Evolutionary conservation across 768 basidiomycete genomes (phyloP), one percentile per base, ranked within the genome.

Genomic region (Gloeostereum incarnatum): DNA sequence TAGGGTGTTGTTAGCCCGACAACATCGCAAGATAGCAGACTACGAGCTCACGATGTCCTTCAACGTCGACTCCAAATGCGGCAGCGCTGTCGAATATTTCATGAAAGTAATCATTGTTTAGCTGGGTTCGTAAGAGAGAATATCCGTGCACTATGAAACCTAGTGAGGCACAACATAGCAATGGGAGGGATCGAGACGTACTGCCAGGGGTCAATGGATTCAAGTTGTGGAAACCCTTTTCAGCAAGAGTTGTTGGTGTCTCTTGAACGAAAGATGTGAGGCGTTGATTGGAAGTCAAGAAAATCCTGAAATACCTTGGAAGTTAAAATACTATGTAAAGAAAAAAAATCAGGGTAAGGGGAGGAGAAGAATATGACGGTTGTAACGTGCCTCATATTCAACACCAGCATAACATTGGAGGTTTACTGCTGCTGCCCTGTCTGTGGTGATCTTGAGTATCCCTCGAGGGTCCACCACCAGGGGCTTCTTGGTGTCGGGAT

Each of bases 151-250:
- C 92, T 97, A 43, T 19, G 29, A 39, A 18, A 39, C 27, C 10
- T 16, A 36, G 22, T 39, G 30, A 36, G 38, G 16, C n/a, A 31
- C 3, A 26, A 20, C 19, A 13, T 11, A 22, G 29, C 6, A 7
- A 6, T 27, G 30, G 22, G 5, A 38, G 9, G 10, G 31, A 8
- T 16, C 21, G 33, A 19, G 42, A 68, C 89, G 48, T 53, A 96
- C 92, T 97, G 56, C 96, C 96, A 3, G 92, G 76, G 1, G 94
- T 98, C 30, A 99, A 60, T 5, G 93, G 80, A 27, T 77, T 67
- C 4, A 98, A 66, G 42, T 74, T 61, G 1, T 61, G 64, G 54
- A 87, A 97, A 7, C 74, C 73, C 65, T 99, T 99, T 47, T 85
- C 68, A 6, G 76, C 75, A 1, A 76, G 62, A 18, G 79, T 75